phyloP scores from a whole-genome alignment of 805 yeast species.

The Torulaspora quercuum region DNA sequence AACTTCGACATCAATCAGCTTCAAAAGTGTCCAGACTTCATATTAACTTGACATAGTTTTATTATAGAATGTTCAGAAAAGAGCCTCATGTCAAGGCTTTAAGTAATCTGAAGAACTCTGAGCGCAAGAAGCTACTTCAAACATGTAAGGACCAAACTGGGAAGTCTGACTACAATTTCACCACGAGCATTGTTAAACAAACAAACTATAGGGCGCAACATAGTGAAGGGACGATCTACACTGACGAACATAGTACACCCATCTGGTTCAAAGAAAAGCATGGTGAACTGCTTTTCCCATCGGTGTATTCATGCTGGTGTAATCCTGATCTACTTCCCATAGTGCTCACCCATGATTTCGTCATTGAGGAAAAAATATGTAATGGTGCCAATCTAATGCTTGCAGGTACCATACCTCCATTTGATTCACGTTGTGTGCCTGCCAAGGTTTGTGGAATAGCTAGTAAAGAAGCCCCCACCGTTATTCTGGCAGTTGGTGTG shows the following conservation, averaged over 20 bases:
- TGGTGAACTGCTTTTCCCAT: conserved; percentile 54
- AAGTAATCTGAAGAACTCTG: conserved; percentile 79
- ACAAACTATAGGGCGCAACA: conserved; percentile 57
- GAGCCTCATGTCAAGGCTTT: conserved; percentile 59
- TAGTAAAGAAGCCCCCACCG: conserved; percentile 54
- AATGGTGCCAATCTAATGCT: conserved; percentile 82
- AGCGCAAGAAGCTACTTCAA: conserved; percentile 49
- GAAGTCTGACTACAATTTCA: conserved; percentile 43
- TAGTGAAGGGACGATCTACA: conserved; percentile 60
- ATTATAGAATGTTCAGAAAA: conserved; percentile 39
- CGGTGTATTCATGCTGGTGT: conserved; percentile 69
- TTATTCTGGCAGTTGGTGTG: conserved; percentile 68
- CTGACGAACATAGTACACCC: conserved; percentile 62
- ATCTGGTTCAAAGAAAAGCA: conserved; percentile 66
- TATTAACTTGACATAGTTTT: too few relatives aligned
- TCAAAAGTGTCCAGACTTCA: conserved; percentile 33
- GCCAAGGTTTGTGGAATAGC: conserved; percentile 74
- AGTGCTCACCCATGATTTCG: conserved; percentile 68
- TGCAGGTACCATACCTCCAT: conserved; percentile 62
- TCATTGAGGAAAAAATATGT: conserved; percentile 55
- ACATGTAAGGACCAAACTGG: conserved; percentile 40
- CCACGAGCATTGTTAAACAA: conserved; percentile 45
- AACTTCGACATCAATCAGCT: neutral
- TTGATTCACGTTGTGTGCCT: conserved; percentile 45
- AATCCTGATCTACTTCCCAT: conserved; percentile 63